Base-by-base conservation (phyloP, 441 rosid species). In the Adansonia madagascariensis region DNA sequence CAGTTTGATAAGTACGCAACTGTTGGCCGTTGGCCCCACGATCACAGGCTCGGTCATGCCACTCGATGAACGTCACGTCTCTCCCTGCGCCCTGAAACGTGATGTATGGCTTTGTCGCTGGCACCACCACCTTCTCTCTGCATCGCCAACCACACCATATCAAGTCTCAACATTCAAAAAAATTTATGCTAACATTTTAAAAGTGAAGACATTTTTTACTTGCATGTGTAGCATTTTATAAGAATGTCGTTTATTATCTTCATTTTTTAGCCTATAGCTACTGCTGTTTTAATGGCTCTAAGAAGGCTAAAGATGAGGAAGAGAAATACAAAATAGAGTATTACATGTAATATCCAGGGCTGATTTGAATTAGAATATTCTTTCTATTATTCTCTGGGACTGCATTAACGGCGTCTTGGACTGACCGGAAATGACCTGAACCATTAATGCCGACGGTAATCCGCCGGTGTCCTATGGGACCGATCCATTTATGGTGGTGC, bases 41-140 rank as follows among this genome's bases (percentile, higher is more conserved):
- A 78, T 94, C 98, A 3, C 91, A 80, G 0, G 98, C 98, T 74
- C 97, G 86, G 80, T 94, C 98, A 69, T 94, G 98, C 98, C 98
- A 94, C 76, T 94, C 98, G 15, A 94, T 89, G 81, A 86, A 85
- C 35, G 97, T 92, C 83, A 81, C 81, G 35, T 89, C 94, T 61
- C 91, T 88, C 53, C 98, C 98, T 0, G 88, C 93, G 3, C 98
- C 98, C 81, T 90, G 89, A 73, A 94, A 90, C 39, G 97, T 94
- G 55, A 92, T 85, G 88, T 88, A 92, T 35, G 95, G 97, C 82
- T 94, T 94, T 10, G 89, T 83, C 74, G 75, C 89, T 46, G 95
- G 94, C 84, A 94, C 97, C 82, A 84, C 86, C 84, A 94, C 95
- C 84, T 94, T 94, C 86, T 94, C 98, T 77, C 95, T 94, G 85